Percentiles rank a stretch among this genome's conserved stretches.
phyloP scores from a whole-genome alignment of 306 rosid genomes.

The Glycine latifolia region DNA sequence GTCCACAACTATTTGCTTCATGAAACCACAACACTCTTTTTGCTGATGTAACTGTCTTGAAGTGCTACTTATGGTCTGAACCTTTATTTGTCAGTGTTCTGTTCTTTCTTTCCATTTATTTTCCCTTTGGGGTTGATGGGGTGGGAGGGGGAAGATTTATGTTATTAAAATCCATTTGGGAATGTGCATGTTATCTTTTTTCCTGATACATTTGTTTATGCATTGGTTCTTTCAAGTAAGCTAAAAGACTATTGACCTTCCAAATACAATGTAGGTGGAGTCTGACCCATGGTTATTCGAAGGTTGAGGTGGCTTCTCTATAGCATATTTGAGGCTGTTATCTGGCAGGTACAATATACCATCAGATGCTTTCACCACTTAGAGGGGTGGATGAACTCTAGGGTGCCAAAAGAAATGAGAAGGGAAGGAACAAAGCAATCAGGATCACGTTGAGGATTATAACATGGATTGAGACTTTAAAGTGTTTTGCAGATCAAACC shows the following conservation, averaged over 20 bases:
- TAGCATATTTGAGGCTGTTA: conserved; percentile 12
- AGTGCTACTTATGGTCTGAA: neutral
- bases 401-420: conserved; percentile 35
- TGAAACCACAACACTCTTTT: conserved; percentile 4
- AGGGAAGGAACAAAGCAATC: conserved; percentile 32
- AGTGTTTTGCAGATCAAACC: conserved; percentile 31
- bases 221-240: conserved; percentile 29
- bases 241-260: conserved; percentile 45
- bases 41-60: conserved; percentile 33
- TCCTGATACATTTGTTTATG: neutral
- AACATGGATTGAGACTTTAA: conserved; percentile 22
- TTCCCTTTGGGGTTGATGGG: neutral
- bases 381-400: neutral
- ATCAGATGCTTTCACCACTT: neutral
- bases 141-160: neutral
- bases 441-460: conserved; percentile 13
- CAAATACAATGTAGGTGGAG: conserved; percentile 39
- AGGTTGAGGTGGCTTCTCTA: conserved; percentile 33
- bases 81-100: conserved; percentile 16
- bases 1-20: conserved; percentile 4
- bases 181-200: neutral
- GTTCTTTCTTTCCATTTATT: neutral
- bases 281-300: conserved; percentile 15
- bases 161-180: neutral
- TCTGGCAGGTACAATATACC: neutral